phyloP scores from a whole-genome alignment of 2,329 filamentous ascomycete species.

The Paradendryphiella salina region DNA sequence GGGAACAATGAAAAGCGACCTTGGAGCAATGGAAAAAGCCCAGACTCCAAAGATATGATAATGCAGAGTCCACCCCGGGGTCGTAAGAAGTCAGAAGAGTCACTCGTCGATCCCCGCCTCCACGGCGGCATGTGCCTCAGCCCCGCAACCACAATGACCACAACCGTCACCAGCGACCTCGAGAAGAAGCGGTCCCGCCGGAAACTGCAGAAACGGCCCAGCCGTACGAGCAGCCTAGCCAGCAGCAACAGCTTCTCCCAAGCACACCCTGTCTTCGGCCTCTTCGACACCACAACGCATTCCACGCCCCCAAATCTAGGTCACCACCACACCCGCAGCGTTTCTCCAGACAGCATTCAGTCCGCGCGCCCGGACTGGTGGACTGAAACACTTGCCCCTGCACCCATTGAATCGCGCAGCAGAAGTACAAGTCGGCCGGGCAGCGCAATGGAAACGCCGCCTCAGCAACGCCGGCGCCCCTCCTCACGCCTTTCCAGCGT shows the following conservation, averaged over 20 bases:
- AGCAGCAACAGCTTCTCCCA: constrained; percentile 1
- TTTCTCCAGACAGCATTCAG: background rate
- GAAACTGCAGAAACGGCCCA: constrained; percentile 14
- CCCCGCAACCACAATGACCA: constrained; percentile 13
- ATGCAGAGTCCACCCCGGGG: background rate
- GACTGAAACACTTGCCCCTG: constrained; percentile 5
- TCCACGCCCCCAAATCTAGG: background rate
- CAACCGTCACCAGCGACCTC: constrained; percentile 5
- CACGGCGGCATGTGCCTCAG: background rate
- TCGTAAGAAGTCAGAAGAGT: constrained; percentile 10
- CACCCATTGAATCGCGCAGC: background rate
- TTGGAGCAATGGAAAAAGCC: constrained; percentile 2
- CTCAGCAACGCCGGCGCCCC: background rate
- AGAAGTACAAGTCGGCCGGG: background rate
- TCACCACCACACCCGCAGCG: constrained; percentile 8
- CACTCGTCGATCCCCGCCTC: constrained; percentile 14
- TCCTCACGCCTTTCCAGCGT: background rate
- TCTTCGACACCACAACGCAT: background rate
- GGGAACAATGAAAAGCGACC: constrained; percentile 5
- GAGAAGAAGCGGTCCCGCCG: background rate
- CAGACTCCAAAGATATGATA: background rate
- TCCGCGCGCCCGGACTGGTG: constrained; percentile 10
- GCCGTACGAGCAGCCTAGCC: constrained; percentile 7
- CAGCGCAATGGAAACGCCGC: background rate
- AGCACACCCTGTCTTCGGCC: background rate